Base-by-base conservation (phyloP, 2,329 filamentous ascomycete species). In the Colletotrichum tofieldiae region DNA sequence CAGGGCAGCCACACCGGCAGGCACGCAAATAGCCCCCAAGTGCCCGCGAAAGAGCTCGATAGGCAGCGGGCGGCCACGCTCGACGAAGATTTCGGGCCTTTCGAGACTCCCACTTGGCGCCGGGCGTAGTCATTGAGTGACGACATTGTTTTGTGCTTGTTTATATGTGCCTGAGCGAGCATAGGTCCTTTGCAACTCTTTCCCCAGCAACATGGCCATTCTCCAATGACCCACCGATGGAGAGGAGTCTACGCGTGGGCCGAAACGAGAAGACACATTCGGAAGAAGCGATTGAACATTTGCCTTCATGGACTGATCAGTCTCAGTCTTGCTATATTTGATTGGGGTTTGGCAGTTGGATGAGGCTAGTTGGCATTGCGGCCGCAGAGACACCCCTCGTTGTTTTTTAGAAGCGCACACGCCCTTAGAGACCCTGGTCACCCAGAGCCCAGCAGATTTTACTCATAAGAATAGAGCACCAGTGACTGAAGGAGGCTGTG, bases 311-410 rank as follows among this genome's bases (percentile, higher is more conserved):
- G 7, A 9, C 35, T 12, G 26, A 18, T 18, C 11, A n/a, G 8
- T 26, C 16, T 26, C 16, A 29, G 23, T 26, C 60, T 41, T 16
- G 60, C 23, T 29, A 14, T 16, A 29, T 51, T 51, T 18, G 23
- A n/a, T 16, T 63, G 18, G n/a, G 35, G 11, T 29, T n/a, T 26
- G 60, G 45, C 32, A n/a, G 18, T 29, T 32, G n/a, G 45, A 41
- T 41, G 45, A 63, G 45, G 60, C 51, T 41, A 41, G n/a, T 39
- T 51, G 45, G 60, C 60, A 12, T 47, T n/a, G 20, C 29, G 9
- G 11, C 58, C 12, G 26, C 16, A 62, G n/a, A 51, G 45, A n/a
- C 39, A 39, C 16, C 35, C 59, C 39, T 62, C n/a, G 39, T 51
- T 16, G 12, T 26, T 29, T 51, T 49, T 37, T 12, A 18, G 32